phyloP scores from a whole-genome alignment of 1,284 basidiomycete species.

The Schizophyllum amplum region DNA sequence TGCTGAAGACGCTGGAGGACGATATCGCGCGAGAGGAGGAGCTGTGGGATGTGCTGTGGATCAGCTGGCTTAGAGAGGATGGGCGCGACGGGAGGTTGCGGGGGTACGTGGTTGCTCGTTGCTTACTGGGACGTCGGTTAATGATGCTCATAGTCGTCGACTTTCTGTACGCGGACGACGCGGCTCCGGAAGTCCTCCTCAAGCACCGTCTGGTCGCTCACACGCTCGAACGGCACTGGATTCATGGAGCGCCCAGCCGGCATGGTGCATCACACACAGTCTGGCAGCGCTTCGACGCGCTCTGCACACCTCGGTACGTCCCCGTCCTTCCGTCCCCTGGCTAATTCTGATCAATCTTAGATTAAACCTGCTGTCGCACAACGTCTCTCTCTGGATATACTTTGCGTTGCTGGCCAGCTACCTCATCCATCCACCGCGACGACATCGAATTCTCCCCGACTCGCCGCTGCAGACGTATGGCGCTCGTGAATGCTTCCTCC shows the following conservation, averaged over 20 bases:
- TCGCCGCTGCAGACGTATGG: neutral
- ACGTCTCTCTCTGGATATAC: neutral
- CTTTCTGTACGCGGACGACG: neutral
- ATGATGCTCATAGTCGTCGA: neutral
- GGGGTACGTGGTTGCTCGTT: neutral
- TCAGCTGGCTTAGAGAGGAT: neutral
- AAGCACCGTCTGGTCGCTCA: neutral
- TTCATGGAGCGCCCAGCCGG: neutral
- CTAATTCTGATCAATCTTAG: neutral
- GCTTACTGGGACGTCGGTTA: neutral
- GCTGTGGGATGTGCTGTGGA: neutral
- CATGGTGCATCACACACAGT: neutral
- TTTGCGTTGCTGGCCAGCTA: neutral
- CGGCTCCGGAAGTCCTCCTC: neutral
- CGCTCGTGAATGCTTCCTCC: neutral
- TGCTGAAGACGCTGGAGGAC: neutral
- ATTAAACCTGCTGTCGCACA: neutral
- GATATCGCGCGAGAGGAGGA: neutral
- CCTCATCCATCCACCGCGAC: neutral
- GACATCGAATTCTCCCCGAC: neutral
- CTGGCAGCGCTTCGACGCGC: neutral
- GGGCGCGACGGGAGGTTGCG: neutral
- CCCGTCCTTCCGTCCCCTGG: neutral
- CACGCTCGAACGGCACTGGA: neutral
- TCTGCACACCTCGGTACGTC: neutral